These are phyloP conservation scores for Pythium vanterpoolii DNA, from an alignment of 352 stramenopile species.

Conservation along the genomic window DNA sequence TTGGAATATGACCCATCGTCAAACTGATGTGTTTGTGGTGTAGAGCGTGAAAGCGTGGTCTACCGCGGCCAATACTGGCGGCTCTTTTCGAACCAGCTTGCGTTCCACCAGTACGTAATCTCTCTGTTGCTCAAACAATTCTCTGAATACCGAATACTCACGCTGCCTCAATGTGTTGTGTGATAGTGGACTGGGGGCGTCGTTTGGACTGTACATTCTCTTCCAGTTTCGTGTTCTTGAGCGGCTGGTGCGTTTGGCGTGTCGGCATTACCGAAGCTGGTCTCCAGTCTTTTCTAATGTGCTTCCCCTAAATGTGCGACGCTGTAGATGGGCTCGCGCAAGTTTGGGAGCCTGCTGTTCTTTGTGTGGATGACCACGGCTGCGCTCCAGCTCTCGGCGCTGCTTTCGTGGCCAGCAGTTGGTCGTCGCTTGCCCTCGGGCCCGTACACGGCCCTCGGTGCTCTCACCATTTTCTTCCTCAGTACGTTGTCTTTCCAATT, in stretches of 20 bases:
- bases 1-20: background rate
- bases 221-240: conserved; percentile 86
- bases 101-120: conserved; percentile 66
- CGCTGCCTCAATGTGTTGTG: no score
- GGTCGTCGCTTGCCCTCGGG: conserved; percentile 47
- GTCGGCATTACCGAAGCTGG: background rate
- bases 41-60: conserved; percentile 58
- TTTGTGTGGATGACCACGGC: conserved; percentile 57
- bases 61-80: conserved; percentile 65
- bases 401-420: conserved; percentile 40
- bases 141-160: no score
- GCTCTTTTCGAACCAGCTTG: conserved; percentile 61
- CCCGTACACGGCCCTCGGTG: conserved; percentile 69
- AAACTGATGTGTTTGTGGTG: background rate
- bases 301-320: no score
- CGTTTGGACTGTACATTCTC: conserved; percentile 78
- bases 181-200: conserved; percentile 70
- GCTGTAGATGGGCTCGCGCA: conserved; percentile 77
- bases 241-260: conserved; percentile 35
- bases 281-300: background rate
- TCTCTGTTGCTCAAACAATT: no score
- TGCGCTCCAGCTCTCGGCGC: conserved; percentile 39
- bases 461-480: conserved; percentile 74
- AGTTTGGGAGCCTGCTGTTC: conserved; percentile 75
- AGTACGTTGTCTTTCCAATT: no score